phyloP scores from a whole-genome alignment of 352 stramenopile genomes.

The Thraustochytrium striatum region DNA sequence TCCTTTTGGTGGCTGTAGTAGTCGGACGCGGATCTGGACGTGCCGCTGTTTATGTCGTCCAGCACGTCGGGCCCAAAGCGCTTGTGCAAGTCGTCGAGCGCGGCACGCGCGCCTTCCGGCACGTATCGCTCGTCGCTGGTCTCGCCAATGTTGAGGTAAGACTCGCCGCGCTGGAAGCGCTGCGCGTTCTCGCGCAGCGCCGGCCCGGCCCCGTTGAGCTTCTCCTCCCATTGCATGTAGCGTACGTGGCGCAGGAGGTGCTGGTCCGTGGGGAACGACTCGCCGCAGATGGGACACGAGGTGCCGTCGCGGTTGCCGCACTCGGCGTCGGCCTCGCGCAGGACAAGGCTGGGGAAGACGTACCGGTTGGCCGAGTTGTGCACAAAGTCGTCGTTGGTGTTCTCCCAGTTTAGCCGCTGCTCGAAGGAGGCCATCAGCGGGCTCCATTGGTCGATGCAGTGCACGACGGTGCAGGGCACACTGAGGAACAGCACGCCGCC shows the following conservation, averaged over 20 bases:
- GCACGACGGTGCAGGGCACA: constrained; percentile 57
- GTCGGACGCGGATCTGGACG: too few species aligned
- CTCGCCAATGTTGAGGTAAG: too few species aligned
- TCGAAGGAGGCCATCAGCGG: constrained; percentile 55
- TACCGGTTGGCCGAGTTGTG: constrained; percentile 37
- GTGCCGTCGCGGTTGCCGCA: constrained; percentile 57
- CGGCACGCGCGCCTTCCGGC: background rate
- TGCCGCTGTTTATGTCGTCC: background rate
- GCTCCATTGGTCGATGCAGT: constrained; percentile 63
- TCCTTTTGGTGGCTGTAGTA: background rate
- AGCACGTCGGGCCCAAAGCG: background rate
- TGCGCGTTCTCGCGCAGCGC: background rate
- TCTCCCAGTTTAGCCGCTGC: constrained; percentile 49
- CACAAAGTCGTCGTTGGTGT: constrained; percentile 42
- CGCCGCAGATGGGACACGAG: constrained; percentile 61
- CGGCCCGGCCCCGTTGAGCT: constrained; percentile 38
- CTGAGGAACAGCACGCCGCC: constrained; percentile 59
- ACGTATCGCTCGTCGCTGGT: constrained; percentile 3
- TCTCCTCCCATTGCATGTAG: constrained; percentile 56
- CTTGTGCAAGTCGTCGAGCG: background rate
- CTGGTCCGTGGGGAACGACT: constrained; percentile 59
- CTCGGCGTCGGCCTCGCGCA: constrained; percentile 57
- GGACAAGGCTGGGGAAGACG: constrained; percentile 51
- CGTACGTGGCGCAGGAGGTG: constrained; percentile 58
- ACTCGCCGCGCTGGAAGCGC: too few species aligned